A percentile compares a stretch with the other conserved stretches of the same genome.
phyloP scores from a whole-genome alignment of 2,329 filamentous ascomycete genomes.

The Penicillium sp. region DNA sequence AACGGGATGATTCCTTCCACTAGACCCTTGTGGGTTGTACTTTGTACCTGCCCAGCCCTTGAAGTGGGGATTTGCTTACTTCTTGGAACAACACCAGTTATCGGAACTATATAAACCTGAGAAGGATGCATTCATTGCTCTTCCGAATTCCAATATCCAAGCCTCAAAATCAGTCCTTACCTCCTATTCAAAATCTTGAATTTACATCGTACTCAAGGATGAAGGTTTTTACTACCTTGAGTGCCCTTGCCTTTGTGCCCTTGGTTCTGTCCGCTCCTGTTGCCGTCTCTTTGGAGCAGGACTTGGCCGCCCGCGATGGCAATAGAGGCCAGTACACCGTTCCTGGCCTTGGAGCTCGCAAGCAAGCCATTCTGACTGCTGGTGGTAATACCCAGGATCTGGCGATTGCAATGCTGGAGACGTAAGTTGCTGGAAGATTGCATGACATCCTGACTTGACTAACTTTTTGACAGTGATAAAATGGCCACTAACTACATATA shows the following conservation, averaged over 20 bases:
- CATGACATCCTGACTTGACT: neutral
- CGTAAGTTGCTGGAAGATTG: slow-evolving; percentile 5
- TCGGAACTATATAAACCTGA: neutral
- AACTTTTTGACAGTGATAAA: slow-evolving; percentile 7
- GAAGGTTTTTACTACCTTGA: neutral
- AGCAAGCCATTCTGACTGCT: slow-evolving; percentile 22
- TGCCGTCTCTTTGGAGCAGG: neutral
- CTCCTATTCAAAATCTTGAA: neutral
- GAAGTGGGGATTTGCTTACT: neutral
- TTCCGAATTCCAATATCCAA: neutral
- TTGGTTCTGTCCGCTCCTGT: slow-evolving; percentile 6
- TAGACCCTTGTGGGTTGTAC: neutral
- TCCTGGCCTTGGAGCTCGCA: slow-evolving; percentile 22
- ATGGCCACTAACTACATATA: slow-evolving; percentile 29
- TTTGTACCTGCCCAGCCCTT: too few relatives aligned
- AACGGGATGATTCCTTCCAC: neutral
- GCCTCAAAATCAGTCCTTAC: neutral
- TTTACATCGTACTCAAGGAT: neutral
- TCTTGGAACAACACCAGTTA: neutral
- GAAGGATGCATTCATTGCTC: neutral
- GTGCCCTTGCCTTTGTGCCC: neutral
- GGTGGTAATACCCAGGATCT: slow-evolving; percentile 28
- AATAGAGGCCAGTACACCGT: slow-evolving; percentile 25
- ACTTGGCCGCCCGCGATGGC: slow-evolving; percentile 5
- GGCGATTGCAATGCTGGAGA: slow-evolving; percentile 32